Base-by-base conservation (phyloP, 1,284 basidiomycete species). In the Leccinum pachyderme region DNA sequence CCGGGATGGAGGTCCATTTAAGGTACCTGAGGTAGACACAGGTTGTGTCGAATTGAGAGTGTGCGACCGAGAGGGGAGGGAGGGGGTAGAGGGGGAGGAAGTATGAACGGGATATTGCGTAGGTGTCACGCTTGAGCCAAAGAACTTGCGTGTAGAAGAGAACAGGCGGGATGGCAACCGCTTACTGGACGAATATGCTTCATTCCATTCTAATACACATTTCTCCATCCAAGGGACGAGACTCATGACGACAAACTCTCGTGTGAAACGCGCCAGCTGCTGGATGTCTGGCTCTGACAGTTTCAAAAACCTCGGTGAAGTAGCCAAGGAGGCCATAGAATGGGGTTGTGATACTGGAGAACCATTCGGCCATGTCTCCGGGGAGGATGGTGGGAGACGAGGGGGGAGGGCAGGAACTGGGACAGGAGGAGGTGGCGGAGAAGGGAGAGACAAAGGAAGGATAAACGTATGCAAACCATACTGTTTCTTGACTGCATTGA, bases 191-290 rank as follows among this genome's bases (percentile, higher is more conserved):
- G 88, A 85, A 66, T 91, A 95, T 79, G 81, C 81, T 75, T 99
- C 96, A 69, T 97, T 97, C 91, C 94, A 97, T 56, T 97, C 92
- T 47, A 94, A 69, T 1, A 97, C 89, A 65, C 87, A 89, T 62
- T 90, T 90, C 74, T 99, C 96, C 92, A 99, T 95, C 88, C 91
- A 98, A 0, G 96, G 96, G 4, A 98, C 75, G 33, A 99, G 75
- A 63, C 90, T 95, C 83, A 94, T 93, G 4, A 89, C 87, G 2
- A 94, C 82, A 61, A 98, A 89, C 69, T 98, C 96, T 45, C 95
- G 83, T 6, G 94, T 82, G 62, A 98, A 94, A 44, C 84, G 82
- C 0, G 87, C 87, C 25, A 91, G 83, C 57, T 86, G 82, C 57
- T 89, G 83, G 9, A 95, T 89, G 71, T 98, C 95, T 47, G 80